A percentile compares a stretch with the other conserved stretches of the same genome.
These are phyloP conservation scores for Rhizopus sp. DNA, from an alignment of 371 early-diverging fungal species.

Conservation along the genomic window DNA sequence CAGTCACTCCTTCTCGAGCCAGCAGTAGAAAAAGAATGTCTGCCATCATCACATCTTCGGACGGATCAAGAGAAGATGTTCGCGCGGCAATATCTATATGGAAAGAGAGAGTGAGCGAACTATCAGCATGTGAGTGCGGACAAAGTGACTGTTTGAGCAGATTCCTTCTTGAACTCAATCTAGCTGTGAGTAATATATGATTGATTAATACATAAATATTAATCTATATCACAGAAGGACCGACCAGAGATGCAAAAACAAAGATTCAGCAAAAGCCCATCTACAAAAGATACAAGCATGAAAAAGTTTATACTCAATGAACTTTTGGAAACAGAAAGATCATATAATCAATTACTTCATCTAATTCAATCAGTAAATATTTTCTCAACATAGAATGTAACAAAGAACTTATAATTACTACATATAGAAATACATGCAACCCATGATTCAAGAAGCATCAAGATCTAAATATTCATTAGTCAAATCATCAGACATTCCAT, in stretches of 20 bases:
- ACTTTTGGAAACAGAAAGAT: slow-evolving; percentile 27
- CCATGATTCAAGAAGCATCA: slow-evolving; percentile 33
- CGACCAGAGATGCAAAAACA: slow-evolving; percentile 18
- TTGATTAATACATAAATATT: slow-evolving; percentile 16
- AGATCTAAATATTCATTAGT: slow-evolving; percentile 31
- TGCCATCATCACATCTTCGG: slow-evolving; percentile 1
- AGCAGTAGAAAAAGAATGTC: neutral
- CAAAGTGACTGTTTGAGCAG: neutral
- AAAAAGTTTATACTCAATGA: slow-evolving; percentile 29
- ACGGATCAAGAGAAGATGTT: neutral
- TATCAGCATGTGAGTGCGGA: neutral
- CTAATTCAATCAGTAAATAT: slow-evolving; percentile 37
- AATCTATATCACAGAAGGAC: neutral
- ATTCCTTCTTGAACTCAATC: neutral
- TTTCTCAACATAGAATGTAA: neutral
- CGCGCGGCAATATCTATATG: slow-evolving; percentile 1
- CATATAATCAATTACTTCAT: slow-evolving; percentile 33
- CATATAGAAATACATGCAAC: slow-evolving; percentile 40
- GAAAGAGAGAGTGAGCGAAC: neutral
- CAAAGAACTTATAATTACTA: slow-evolving; percentile 2
- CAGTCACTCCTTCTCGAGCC: neutral
- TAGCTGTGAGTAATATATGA: slow-evolving; percentile 11
- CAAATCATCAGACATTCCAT: slow-evolving; percentile 34
- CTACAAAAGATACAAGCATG: slow-evolving; percentile 20
- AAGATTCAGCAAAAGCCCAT: slow-evolving; percentile 23